These are phyloP conservation scores for Citropsis articulata DNA, from an alignment of 345 rosid species.

Conservation along the genomic window DNA sequence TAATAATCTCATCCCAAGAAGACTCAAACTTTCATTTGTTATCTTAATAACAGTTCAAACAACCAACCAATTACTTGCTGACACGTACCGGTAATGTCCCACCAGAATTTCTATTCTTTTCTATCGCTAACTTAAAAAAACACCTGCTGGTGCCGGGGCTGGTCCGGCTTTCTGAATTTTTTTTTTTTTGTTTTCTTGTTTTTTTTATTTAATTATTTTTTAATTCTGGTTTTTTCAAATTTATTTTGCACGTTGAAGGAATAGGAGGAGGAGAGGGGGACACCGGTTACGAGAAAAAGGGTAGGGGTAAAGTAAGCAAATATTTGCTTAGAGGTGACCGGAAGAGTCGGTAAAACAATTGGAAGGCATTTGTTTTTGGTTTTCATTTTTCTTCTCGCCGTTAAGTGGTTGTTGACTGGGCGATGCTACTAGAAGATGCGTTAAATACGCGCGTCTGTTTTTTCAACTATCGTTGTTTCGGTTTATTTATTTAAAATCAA, in stretches of 20 bases:
- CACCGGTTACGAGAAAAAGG: not conserved
- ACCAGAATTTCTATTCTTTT: not conserved
- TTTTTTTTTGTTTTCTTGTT: not conserved
- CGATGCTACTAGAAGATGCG: no score
- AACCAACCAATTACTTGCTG: not conserved
- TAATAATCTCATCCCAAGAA: not conserved
- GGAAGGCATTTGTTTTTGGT: not conserved
- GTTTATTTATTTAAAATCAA: no score
- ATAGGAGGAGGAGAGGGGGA: not conserved
- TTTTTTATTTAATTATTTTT: not conserved
- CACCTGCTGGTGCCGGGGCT: not conserved
- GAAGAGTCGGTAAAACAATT: slow-evolving; percentile 1
- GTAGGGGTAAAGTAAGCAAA: not conserved
- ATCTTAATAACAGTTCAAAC: not conserved
- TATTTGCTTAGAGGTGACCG: not conserved
- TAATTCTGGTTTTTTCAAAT: not conserved
- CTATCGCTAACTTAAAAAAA: no score
- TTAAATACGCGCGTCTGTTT: no score
- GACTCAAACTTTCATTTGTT: no score
- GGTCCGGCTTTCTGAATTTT: not conserved
- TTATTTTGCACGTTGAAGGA: not conserved
- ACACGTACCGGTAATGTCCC: not conserved
- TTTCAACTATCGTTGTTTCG: no score
- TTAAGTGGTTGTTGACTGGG: not conserved
- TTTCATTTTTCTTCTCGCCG: not conserved